Conservation (phyloP, 2,329 filamentous ascomycete species). For the Sporothrix curviconia region DNA sequence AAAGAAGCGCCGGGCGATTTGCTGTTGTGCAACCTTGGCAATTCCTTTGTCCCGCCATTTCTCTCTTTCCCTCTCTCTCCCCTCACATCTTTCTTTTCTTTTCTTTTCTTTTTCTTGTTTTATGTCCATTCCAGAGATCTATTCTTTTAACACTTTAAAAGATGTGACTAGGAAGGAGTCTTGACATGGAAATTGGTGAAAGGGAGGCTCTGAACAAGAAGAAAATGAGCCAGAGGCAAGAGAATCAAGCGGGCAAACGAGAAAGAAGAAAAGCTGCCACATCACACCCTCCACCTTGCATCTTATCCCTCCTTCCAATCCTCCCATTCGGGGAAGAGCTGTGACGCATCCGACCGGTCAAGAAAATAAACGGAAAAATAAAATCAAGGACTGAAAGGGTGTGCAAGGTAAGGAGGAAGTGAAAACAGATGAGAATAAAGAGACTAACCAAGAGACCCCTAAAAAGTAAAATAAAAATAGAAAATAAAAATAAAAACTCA, state of each 20-base stretch:
- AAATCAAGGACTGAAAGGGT: too few relatives aligned
- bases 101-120: too few relatives aligned
- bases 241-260: background rate
- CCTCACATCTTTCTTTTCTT: too few relatives aligned
- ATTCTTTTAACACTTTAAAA: too few relatives aligned
- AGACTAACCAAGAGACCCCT: background rate
- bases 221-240: background rate
- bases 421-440: background rate
- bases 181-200: too few relatives aligned
- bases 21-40: too few relatives aligned
- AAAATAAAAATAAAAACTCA: background rate
- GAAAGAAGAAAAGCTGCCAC: background rate
- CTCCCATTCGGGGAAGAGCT: background rate
- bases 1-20: too few relatives aligned
- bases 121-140: too few relatives aligned
- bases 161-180: too few relatives aligned
- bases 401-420: background rate
- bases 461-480: background rate
- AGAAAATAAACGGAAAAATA: background rate
- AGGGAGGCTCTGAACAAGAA: background rate
- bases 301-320: background rate
- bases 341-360: constrained; percentile 8
- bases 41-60: too few relatives aligned
- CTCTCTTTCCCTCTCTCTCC: too few relatives aligned
- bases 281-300: background rate